Percentiles rank a stretch among this genome's conserved stretches.
Evolutionary conservation across 345 rosid genomes (phyloP).

Genomic region (Euphorbia tirucalli): DNA sequence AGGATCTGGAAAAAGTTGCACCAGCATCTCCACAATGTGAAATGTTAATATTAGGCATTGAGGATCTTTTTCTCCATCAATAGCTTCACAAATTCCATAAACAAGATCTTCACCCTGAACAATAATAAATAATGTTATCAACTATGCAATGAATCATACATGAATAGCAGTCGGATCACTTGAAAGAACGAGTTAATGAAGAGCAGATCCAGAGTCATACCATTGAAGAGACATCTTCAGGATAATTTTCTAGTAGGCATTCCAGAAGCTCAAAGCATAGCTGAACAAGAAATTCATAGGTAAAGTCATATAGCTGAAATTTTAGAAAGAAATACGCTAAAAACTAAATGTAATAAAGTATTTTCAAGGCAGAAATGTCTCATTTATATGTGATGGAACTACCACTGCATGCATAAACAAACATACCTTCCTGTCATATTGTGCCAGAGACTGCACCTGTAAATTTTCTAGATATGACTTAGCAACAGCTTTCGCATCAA

Average conservation of each 20-base stretch:
- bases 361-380: background rate
- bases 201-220: conserved; percentile 37
- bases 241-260: conserved; percentile 59
- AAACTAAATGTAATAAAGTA: background rate
- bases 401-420: background rate
- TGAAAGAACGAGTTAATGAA: conserved; percentile 8
- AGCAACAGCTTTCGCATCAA: conserved; percentile 64
- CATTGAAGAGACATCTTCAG: conserved; percentile 48
- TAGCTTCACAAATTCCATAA: conserved; percentile 63
- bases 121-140: conserved; percentile 14
- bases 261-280: conserved; percentile 84
- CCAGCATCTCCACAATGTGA: conserved; percentile 67
- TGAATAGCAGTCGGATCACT: background rate
- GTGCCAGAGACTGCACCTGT: conserved; percentile 76
- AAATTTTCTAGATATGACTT: conserved; percentile 47
- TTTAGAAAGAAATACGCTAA: background rate
- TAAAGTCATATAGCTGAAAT: conserved; percentile 16
- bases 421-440: conserved; percentile 73
- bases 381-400: background rate
- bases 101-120: conserved; percentile 58
- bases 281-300: conserved; percentile 43
- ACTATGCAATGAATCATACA: background rate
- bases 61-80: conserved; percentile 93
- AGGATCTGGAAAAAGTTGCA: conserved; percentile 60
- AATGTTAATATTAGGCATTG: conserved; percentile 74